Conservation (phyloP, 257 asterid species). For the Capsicum chinense region DNA sequence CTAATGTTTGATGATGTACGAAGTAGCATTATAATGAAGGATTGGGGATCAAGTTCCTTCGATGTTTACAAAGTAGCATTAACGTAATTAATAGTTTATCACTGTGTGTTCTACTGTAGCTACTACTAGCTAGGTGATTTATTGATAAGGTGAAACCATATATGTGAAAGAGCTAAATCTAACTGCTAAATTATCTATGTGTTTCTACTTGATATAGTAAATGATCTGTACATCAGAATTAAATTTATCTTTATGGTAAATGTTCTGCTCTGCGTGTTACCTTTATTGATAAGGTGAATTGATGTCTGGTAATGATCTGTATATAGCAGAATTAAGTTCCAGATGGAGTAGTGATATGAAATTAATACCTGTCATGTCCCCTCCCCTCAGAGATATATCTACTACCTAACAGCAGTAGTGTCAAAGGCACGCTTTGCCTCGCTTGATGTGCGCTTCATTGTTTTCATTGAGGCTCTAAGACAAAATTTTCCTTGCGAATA, state of each 20-base stretch:
- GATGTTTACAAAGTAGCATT: not conserved
- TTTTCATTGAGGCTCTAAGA: too few relatives aligned
- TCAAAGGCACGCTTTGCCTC: too few relatives aligned
- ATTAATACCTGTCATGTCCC: not conserved
- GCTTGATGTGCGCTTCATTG: too few relatives aligned
- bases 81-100: not conserved
- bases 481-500: too few relatives aligned
- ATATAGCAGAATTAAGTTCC: not conserved
- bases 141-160: not conserved
- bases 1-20: not conserved
- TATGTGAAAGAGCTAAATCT: not conserved
- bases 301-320: not conserved
- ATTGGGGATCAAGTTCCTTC: too few relatives aligned
- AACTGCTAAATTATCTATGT: constrained; percentile 1
- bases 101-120: not conserved
- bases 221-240: not conserved
- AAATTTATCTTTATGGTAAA: not conserved
- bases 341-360: not conserved
- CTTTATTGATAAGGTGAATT: not conserved
- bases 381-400: not conserved
- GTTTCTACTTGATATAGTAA: not conserved
- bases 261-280: not conserved
- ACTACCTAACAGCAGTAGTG: not conserved
- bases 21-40: not conserved
- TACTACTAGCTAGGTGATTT: not conserved